Conservation (phyloP, 768 basidiomycete genomes). For the Crepidotus variabilis region DNA sequence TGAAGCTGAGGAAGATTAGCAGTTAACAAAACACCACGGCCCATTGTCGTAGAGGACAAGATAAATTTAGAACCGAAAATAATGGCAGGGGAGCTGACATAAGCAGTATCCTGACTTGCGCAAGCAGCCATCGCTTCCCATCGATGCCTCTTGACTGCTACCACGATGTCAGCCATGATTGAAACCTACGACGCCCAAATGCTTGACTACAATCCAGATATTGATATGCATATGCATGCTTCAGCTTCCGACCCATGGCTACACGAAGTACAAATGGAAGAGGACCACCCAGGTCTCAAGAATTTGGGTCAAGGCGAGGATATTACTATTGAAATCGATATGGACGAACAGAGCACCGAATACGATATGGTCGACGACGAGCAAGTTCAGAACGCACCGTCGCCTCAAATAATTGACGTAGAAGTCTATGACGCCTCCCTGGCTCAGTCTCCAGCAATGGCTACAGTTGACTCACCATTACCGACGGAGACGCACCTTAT, state of each 20-base stretch:
- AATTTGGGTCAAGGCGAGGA: conserved; percentile 15
- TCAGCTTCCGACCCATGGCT: conserved; percentile 49
- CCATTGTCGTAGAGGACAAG: conserved; percentile 21
- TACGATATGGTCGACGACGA: conserved; percentile 54
- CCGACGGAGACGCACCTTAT: conserved; percentile 1
- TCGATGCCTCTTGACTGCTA: neutral
- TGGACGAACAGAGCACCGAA: conserved; percentile 51
- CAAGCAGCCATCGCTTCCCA: neutral
- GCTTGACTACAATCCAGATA: conserved; percentile 54
- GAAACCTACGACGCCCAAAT: conserved; percentile 62
- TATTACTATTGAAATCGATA: conserved; percentile 58
- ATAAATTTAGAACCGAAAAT: neutral
- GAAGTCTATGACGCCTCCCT: conserved; percentile 44
- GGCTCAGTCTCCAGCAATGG: conserved; percentile 21
- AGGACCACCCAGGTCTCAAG: conserved; percentile 31
- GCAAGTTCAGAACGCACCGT: conserved; percentile 21
- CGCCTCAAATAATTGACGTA: conserved; percentile 39
- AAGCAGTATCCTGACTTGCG: conserved; percentile 3
- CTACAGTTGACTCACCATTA: conserved; percentile 1
- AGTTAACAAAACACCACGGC: conserved; percentile 74
- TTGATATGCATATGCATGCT: conserved; percentile 58
- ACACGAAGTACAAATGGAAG: conserved; percentile 59
- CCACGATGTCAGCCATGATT: conserved; percentile 36
- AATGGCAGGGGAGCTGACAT: conserved; percentile 2
- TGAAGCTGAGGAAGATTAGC: conserved; percentile 93